These are phyloP conservation scores for Sporisorium exsertum DNA, from an alignment of 1,284 basidiomycete genomes.

Conservation along the genomic window DNA sequence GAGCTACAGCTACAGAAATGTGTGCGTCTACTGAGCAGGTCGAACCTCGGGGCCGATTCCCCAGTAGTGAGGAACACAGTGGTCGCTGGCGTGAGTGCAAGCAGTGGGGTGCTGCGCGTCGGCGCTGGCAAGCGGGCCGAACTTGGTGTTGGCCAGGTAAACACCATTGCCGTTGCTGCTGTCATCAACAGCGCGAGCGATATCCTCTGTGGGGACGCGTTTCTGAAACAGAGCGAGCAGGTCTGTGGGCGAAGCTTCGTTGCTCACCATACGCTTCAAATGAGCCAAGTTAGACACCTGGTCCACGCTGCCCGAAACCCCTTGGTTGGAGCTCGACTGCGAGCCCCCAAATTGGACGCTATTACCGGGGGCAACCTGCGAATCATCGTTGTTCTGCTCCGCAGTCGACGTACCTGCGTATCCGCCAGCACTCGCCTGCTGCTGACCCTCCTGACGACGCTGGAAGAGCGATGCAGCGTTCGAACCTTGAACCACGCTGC, in stretches of 20 bases:
- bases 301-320: slow-evolving; percentile 13
- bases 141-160: slow-evolving; percentile 14
- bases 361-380: slow-evolving; percentile 20
- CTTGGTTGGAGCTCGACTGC: slow-evolving; percentile 17
- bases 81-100: slow-evolving; percentile 1
- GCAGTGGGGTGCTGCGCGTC: neutral
- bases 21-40: slow-evolving; percentile 3
- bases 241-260: no score
- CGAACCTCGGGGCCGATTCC: slow-evolving; percentile 13
- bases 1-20: no score
- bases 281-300: slow-evolving; percentile 1
- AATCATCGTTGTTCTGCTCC: slow-evolving; percentile 21
- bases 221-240: no score
- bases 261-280: no score
- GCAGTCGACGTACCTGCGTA: slow-evolving; percentile 14
- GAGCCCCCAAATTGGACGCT: slow-evolving; percentile 13
- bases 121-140: slow-evolving; percentile 7
- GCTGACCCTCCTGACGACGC: slow-evolving; percentile 7
- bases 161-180: neutral
- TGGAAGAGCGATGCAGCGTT: slow-evolving; percentile 7
- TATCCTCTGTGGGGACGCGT: no score
- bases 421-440: slow-evolving; percentile 19
- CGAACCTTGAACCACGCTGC: slow-evolving; percentile 10
- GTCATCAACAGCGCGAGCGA: slow-evolving; percentile 12
- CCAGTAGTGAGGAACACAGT: slow-evolving; percentile 18